A percentile compares a stretch with the other conserved stretches of the same genome.
phyloP scores from a whole-genome alignment of 176 grass and related monocot species.

The Oryza australiensis region DNA sequence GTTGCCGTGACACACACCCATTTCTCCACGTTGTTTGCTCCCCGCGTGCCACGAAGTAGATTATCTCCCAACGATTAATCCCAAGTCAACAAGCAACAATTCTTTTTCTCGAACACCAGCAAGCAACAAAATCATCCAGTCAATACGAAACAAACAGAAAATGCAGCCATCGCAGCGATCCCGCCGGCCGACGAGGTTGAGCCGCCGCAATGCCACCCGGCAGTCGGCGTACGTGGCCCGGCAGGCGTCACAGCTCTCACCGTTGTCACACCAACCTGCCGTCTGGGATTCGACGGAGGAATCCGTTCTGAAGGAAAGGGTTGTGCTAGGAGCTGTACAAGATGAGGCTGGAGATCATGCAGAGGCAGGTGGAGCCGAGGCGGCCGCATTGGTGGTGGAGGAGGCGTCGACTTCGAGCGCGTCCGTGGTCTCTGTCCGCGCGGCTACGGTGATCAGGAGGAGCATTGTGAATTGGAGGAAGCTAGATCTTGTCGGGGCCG shows the following conservation, averaged over 20 bases:
- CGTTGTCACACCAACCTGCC: not conserved
- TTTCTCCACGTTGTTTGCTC: not conserved
- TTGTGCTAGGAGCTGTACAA: too few relatives aligned
- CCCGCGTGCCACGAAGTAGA: not conserved
- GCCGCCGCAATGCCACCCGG: conserved; percentile 2
- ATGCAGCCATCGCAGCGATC: not conserved
- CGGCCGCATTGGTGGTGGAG: too few relatives aligned
- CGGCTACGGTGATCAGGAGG: not conserved
- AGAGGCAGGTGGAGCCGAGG: too few relatives aligned
- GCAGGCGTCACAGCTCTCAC: not conserved
- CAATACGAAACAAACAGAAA: not conserved
- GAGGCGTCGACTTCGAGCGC: not conserved
- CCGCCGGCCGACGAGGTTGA: not conserved
- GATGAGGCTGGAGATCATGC: too few relatives aligned
- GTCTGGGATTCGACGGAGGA: not conserved
- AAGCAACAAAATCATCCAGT: not conserved
- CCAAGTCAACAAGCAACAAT: conserved; percentile 18
- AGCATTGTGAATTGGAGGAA: not conserved
- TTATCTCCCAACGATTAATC: not conserved
- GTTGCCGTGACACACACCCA: not conserved
- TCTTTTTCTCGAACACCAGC: not conserved
- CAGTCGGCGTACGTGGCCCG: not conserved
- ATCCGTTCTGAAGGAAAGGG: not conserved
- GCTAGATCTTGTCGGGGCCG: not conserved
- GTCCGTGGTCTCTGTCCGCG: not conserved